Conservation (phyloP, 2,329 filamentous ascomycete species). For the Pleoardoris graminearum region DNA sequence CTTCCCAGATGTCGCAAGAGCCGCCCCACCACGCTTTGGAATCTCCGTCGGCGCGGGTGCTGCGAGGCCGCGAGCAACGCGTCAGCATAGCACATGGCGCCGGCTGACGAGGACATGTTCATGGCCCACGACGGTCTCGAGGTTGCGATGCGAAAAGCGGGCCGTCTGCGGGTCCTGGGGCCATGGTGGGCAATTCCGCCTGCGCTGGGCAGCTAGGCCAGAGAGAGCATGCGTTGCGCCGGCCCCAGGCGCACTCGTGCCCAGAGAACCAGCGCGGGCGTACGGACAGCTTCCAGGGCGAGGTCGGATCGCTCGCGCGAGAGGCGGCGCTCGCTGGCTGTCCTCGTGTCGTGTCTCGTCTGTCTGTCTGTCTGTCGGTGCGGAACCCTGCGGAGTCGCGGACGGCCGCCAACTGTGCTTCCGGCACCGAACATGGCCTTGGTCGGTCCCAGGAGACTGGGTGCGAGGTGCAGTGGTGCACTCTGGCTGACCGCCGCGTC, state of each 20-base stretch:
- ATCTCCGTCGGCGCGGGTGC: not conserved
- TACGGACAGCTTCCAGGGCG: not conserved
- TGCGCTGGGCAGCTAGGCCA: conserved; percentile 3
- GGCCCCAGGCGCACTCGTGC: not conserved
- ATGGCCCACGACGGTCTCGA: not conserved
- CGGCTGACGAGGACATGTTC: not conserved
- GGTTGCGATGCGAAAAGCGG: not conserved
- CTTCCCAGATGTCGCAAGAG: not conserved
- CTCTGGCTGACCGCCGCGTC: conserved; percentile 20
- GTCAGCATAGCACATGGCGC: conserved; percentile 1
- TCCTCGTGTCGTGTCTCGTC: not conserved
- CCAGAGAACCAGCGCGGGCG: not conserved
- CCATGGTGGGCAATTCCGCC: not conserved
- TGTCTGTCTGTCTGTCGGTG: too few relatives aligned
- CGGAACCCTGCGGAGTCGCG: not conserved
- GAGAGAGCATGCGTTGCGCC: not conserved
- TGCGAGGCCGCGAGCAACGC: too few relatives aligned
- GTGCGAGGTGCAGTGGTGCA: conserved; percentile 10
- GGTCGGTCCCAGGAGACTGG: conserved; percentile 3
- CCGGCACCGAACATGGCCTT: not conserved
- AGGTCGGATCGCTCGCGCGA: not conserved
- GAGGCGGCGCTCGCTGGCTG: not conserved
- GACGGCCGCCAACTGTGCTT: not conserved
- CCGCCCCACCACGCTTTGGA: not conserved
- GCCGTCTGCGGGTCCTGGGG: not conserved